phyloP scores from a whole-genome alignment of 805 yeast genomes.

The Yarrowia sp. region DNA sequence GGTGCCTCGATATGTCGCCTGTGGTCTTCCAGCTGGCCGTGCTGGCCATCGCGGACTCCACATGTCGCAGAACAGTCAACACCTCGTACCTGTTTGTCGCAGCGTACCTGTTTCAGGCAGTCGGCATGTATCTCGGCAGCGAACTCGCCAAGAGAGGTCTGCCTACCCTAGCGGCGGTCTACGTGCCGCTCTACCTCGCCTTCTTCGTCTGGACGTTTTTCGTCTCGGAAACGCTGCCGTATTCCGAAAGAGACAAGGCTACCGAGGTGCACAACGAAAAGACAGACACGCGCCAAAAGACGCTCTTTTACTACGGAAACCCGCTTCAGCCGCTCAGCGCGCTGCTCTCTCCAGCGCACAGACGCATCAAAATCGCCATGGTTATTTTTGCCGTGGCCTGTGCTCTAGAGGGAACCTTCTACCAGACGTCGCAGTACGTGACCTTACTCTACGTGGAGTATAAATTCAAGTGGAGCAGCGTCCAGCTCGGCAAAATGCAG shows the following conservation, averaged over 20 bases:
- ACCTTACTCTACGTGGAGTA: not conserved
- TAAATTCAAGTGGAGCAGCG: not conserved
- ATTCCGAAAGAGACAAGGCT: conserved; percentile 9
- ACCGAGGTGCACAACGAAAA: not conserved
- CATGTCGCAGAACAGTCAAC: conserved; percentile 6
- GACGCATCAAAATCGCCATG: conserved; percentile 12
- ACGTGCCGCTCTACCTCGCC: not conserved
- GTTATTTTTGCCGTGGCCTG: conserved; percentile 1
- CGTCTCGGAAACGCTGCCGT: not conserved
- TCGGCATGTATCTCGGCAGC: not conserved
- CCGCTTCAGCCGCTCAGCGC: conserved; percentile 2
- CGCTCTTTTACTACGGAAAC: not conserved
- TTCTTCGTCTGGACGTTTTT: not conserved
- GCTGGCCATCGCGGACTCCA: conserved; percentile 1
- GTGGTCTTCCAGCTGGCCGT: conserved; percentile 7
- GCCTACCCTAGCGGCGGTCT: not conserved
- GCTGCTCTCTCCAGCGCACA: not conserved
- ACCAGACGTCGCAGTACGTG: conserved; percentile 4
- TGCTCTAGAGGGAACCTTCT: conserved; percentile 12
- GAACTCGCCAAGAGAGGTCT: not conserved
- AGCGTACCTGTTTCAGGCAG: not conserved
- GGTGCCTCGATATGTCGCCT: not conserved
- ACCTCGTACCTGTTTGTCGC: conserved; percentile 9
- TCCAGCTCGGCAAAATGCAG: not conserved
- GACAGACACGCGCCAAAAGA: not conserved